Percentiles rank a stretch among this genome's conserved stretches.
phyloP scores from a whole-genome alignment of 306 rosid species.

The Vigna reflexopilosa region DNA sequence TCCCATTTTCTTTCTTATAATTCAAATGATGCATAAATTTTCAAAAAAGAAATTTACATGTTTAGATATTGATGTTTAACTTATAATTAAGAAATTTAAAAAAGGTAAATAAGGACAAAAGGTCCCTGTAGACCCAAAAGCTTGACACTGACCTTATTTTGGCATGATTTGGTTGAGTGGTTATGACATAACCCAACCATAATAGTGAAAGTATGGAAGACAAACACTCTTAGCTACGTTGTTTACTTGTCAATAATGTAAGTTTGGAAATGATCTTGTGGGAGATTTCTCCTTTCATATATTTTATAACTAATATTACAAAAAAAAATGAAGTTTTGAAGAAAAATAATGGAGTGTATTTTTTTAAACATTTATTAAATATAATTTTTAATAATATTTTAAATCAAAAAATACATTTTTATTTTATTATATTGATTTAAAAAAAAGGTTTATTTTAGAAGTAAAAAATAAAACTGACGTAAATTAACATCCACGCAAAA shows the following conservation, averaged over 20 bases:
- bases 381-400: background rate
- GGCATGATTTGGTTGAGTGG: slow-evolving; percentile 49
- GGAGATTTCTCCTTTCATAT: background rate
- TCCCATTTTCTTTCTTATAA: too few relatives aligned
- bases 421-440: background rate
- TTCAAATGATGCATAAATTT: background rate
- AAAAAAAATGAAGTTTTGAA: background rate
- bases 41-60: background rate
- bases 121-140: slow-evolving; percentile 33
- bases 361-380: background rate
- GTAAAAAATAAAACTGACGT: background rate
- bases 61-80: background rate
- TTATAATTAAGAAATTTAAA: too few relatives aligned
- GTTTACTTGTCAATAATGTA: background rate
- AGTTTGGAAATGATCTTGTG: background rate
- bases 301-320: background rate
- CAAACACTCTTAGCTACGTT: background rate
- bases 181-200: slow-evolving; percentile 44
- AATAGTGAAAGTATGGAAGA: background rate
- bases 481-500: background rate
- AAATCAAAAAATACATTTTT: background rate
- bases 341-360: background rate
- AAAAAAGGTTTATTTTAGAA: background rate
- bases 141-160: slow-evolving; percentile 29
- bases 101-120: background rate